Conservation (phyloP, 306 rosid genomes). For the Ormosia emarginata region DNA sequence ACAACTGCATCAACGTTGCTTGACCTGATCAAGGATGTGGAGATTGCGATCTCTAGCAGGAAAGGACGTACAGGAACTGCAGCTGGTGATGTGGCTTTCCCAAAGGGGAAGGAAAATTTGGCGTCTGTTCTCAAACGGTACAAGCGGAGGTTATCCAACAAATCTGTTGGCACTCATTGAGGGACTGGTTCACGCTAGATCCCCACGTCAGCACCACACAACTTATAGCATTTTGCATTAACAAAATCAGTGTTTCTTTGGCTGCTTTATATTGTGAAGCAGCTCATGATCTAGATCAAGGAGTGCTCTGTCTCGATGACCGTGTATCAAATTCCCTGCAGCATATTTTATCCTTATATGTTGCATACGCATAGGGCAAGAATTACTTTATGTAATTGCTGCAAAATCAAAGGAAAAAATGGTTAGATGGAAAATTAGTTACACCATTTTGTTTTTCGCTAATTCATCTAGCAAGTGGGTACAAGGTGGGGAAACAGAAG, state of each 20-base stretch:
- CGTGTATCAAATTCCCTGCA: constrained; percentile 40
- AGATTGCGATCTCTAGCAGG: constrained; percentile 66
- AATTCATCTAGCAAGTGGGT: neutral
- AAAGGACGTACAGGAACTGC: constrained; percentile 95
- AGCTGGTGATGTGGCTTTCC: constrained; percentile 96
- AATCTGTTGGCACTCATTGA: constrained; percentile 40
- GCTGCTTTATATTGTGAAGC: constrained; percentile 38
- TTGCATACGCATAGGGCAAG: constrained; percentile 40
- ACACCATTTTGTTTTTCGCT: neutral
- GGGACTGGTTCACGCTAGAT: constrained; percentile 55
- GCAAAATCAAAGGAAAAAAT: constrained; percentile 35
- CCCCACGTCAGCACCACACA: constrained; percentile 42
- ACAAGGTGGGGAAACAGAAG: neutral
- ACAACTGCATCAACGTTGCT: constrained; percentile 60
- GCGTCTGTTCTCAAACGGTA: constrained; percentile 94
- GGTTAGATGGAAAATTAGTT: constrained; percentile 14
- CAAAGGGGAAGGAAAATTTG: constrained; percentile 85
- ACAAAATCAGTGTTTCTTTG: constrained; percentile 19
- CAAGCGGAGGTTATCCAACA: constrained; percentile 75
- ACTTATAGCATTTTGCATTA: constrained; percentile 32
- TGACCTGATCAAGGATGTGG: constrained; percentile 84
- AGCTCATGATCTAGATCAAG: constrained; percentile 27
- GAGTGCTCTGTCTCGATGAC: neutral
- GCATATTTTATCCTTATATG: constrained; percentile 44
- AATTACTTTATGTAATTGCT: constrained; percentile 44